Base-by-base conservation (phyloP, 805 yeast genomes). In the Ogataea minuta region DNA sequence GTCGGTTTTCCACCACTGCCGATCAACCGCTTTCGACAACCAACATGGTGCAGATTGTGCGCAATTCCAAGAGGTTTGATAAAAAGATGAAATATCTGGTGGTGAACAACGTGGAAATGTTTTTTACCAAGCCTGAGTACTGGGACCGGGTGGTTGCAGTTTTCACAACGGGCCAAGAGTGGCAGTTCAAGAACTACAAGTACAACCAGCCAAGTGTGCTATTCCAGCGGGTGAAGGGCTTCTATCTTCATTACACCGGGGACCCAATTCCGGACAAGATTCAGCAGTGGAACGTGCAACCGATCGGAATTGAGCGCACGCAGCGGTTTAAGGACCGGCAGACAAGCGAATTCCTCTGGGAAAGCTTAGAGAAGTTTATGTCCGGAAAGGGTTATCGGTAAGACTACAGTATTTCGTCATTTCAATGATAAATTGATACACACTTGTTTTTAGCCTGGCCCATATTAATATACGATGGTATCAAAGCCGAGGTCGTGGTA, bases 121-220 rank as follows among this genome's bases (percentile, higher is more conserved):
- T 84, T 64, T 84, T 85, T 67, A 81, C 85, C 16, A 91, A 90
- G 59, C 95, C 96, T 3, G 98, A 93, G 60, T 88, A 93, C 64
- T 93, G 99, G 99, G 95, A 88, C 57, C 76, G 99, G 43, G 97
- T 93, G 1, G 86, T 91, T 34, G 97, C 95, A 0, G 85, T 93
- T 26, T 83, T 93, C 67, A 91, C 96, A 12, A 91, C 97, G 9
- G 99, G 99, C 9, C 99, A 93, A 66, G 72, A 81, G 39, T 93
- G 99, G 99, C 99, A 93, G 66, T 87, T 93, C 66, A 78, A 85
- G 56, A 77, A 80, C 53, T 93, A 91, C 64, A 84, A 83, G 58
- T 84, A 89, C 79, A 72, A 79, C 27, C 78, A 81, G 39, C 96
- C 99, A 2, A 79, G 83, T 44, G 70, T 70, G 30, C 70, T 93